Conservation (phyloP, 371 early-diverging fungal species). For the Mortierella sp. region DNA sequence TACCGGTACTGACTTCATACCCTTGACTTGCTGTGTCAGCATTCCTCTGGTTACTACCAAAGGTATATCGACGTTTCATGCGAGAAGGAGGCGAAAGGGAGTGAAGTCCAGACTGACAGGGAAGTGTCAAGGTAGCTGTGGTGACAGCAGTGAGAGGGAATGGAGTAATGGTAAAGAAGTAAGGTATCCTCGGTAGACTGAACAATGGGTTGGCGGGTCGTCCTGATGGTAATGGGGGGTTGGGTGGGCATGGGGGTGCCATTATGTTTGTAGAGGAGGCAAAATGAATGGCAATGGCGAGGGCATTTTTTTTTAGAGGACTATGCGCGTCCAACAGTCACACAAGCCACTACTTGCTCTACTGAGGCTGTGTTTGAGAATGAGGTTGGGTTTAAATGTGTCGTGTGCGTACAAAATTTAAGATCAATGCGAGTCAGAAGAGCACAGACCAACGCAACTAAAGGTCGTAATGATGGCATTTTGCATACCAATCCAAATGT, state of each 20-base stretch:
- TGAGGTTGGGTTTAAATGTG: slow-evolving; percentile 7
- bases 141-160: slow-evolving; percentile 29
- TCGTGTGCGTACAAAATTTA: slow-evolving; percentile 2
- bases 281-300: neutral
- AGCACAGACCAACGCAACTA: slow-evolving; percentile 20
- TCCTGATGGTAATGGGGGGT: neutral
- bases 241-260: slow-evolving; percentile 9
- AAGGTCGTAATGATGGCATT: neutral
- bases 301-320: neutral
- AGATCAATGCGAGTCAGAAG: neutral
- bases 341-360: neutral
- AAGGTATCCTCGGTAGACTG: slow-evolving; percentile 38
- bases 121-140: slow-evolving; percentile 15
- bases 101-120: slow-evolving; percentile 14
- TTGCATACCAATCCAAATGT: slow-evolving; percentile 35
- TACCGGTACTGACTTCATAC: neutral
- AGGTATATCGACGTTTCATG: slow-evolving; percentile 35
- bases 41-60: slow-evolving; percentile 1
- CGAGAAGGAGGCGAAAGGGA: neutral
- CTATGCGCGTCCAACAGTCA: neutral
- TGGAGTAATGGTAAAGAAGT: slow-evolving; percentile 50
- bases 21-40: slow-evolving; percentile 2
- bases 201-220: slow-evolving; percentile 16
- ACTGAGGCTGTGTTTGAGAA: neutral
- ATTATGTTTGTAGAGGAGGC: neutral